Evolutionary conservation across 1,284 basidiomycete genomes (phyloP).

Genomic region (Pholiota adiposa): DNA sequence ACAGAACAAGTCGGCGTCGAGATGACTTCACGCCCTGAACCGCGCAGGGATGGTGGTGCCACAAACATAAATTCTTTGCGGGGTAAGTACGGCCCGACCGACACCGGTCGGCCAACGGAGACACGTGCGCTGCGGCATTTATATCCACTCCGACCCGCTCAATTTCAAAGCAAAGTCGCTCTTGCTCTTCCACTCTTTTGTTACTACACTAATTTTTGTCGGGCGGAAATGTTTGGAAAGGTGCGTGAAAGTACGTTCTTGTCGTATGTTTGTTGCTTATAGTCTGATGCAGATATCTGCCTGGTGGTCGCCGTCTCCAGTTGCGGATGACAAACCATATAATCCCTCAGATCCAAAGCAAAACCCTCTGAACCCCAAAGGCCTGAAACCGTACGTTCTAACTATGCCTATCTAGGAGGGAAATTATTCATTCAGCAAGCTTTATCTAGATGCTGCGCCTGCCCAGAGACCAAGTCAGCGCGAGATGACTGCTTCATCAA

Average conservation of each 20-base stretch:
- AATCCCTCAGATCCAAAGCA: slow-evolving; percentile 71
- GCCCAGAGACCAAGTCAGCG: slow-evolving; percentile 89
- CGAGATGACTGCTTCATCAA: slow-evolving; percentile 95
- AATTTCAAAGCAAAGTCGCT: background rate
- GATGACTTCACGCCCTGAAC: background rate
- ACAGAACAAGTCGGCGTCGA: background rate
- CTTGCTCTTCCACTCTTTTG: background rate
- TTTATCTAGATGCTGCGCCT: slow-evolving; percentile 84
- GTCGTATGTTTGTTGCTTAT: background rate
- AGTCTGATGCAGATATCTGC: slow-evolving; percentile 39
- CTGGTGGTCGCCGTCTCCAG: slow-evolving; percentile 42
- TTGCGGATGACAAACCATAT: slow-evolving; percentile 34
- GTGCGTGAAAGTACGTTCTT: background rate
- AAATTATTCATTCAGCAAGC: background rate
- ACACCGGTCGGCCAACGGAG: background rate
- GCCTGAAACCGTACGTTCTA: slow-evolving; percentile 84
- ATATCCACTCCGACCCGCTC: background rate
- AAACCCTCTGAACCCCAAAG: slow-evolving; percentile 89
- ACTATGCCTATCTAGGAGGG: background rate
- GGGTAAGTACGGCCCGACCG: background rate
- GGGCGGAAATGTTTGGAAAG: slow-evolving; percentile 21
- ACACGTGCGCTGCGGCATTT: background rate
- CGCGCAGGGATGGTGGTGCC: background rate
- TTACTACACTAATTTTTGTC: background rate
- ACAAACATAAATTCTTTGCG: background rate